Evolutionary conservation across 2,329 filamentous ascomycete species (phyloP), one percentile per base, ranked within the genome.

Genomic region (Cladosporium sp.): DNA sequence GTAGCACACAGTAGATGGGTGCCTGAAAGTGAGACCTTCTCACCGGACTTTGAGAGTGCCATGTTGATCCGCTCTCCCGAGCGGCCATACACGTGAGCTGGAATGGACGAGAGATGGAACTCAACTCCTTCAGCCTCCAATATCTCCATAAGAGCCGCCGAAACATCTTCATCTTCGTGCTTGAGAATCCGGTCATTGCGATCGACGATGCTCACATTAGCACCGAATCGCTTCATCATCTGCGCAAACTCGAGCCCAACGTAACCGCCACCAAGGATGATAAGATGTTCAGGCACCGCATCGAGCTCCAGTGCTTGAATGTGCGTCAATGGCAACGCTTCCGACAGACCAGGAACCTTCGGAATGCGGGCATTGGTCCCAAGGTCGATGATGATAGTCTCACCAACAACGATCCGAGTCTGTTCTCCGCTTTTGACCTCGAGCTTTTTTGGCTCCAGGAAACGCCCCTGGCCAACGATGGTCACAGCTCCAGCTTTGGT

Each of bases 211-310:
- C 38, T 52, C 6, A 52, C 50, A 18, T 35, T 11, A 12, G 50
- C 22, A n/a, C 50, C 50, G 15, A 52, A 41, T 32, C 50, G 27
- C 9, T 18, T 18, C 30, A 49, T 42, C 27, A 43, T 43, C 32
- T 52, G 50, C 3, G 50, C 43, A 20, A 52, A 38, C 39, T 52
- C 50, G 22, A 52, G 13, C 3, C 39, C 51, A 16, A 53, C 27
- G 30, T 53, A 53, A n/a, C 51, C 51, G 15, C 38, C 51, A 12
- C 51, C 51, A 15, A 53, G 16, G 19, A 53, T 35, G 40, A 53
- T 36, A 30, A 53, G 40, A 32, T 53, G 51, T 1, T 7, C 7
- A n/a, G 51, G 51, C 25, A 53, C 13, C 5, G 27, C 40, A 18
- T 45, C 46, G 3, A 43, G 40, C 4, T 46, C 36, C 2, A 53